phyloP scores from a whole-genome alignment of 192 early-diverging fungal species.

The Umbelopsis sp. region DNA sequence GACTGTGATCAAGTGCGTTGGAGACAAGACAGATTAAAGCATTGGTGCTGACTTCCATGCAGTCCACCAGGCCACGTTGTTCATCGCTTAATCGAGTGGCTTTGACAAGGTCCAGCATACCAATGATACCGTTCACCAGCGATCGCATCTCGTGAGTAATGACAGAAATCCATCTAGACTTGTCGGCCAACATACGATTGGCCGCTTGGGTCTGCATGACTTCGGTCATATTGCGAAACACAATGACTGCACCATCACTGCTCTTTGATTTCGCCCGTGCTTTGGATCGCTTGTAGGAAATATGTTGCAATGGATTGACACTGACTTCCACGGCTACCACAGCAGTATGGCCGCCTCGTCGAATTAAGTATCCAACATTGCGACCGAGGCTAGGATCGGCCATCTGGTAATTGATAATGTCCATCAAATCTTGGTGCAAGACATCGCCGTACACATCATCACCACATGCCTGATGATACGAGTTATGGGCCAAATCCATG shows the following conservation, averaged over 20 bases:
- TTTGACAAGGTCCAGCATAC: constrained; percentile 23
- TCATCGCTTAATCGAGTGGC: not conserved
- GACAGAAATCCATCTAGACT: constrained; percentile 24
- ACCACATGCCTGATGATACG: not conserved
- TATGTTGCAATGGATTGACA: constrained; percentile 17
- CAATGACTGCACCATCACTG: constrained; percentile 12
- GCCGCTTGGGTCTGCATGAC: constrained; percentile 12
- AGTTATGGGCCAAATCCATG: not conserved
- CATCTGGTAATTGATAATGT: constrained; percentile 7
- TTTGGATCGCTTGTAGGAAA: constrained; percentile 16
- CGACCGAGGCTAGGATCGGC: constrained; percentile 3
- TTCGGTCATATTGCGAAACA: constrained; percentile 23
- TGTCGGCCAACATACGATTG: constrained; percentile 18
- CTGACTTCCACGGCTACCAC: constrained; percentile 17
- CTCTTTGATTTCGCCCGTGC: not conserved
- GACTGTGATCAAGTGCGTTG: constrained; percentile 43
- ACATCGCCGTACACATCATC: constrained; percentile 2
- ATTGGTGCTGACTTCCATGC: constrained; percentile 26
- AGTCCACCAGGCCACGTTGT: constrained; percentile 11
- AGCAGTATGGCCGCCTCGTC: not conserved
- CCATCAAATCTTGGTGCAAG: constrained; percentile 12
- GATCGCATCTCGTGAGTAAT: constrained; percentile 25
- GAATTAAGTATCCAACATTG: constrained; percentile 14
- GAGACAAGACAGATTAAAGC: constrained; percentile 25
- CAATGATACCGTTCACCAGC: constrained; percentile 24